Evolutionary conservation across 1,284 basidiomycete species (phyloP), one percentile per base, ranked within the genome.

Genomic region (Mycena sp.): DNA sequence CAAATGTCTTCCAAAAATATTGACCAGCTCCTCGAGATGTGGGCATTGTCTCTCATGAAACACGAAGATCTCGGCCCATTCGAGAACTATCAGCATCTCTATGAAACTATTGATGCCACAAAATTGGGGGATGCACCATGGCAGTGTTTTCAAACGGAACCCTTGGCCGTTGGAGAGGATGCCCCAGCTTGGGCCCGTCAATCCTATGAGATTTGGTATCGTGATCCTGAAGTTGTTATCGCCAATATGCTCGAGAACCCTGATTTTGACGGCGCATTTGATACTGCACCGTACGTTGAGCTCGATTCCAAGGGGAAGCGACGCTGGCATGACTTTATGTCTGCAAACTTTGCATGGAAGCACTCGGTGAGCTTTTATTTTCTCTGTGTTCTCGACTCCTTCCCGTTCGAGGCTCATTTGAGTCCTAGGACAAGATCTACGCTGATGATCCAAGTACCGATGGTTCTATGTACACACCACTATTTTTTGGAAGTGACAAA

Each of bases 401-500:
- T 14, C 32, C 9, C 14, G 7, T 35, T 7, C 32, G 14, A 35
- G 14, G 14, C 32, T 41, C 9, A 41, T 41, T 43, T 6, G n/a
- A 12, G 12, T 25, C 46, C 41, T 50, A 30, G 61, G 66, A 70
- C 38, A 66, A 50, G 6, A 69, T 71, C 30, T 41, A 41, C n/a
- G 21, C 57, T 1, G 43, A 65, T 14, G 71, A 76, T 50, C 41
- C 45, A 4, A 16, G 26, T 2, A 74, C 58, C 2, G 61, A 73
- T 52, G 77, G 77, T 9, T 56, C 71, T 0, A 73, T 73, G 54
- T 76, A 78, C 45, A 64, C 72, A 26, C 74, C 76, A 0, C 59
- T 78, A 10, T 74, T 80, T 14, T 63, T 78, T 0, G 74, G 77
- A 0, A 76, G 75, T 38, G 72, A 80, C 63, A 80, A 80, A 61